phyloP scores from a whole-genome alignment of 2,329 filamentous ascomycete genomes.

The Fusarium sp. region DNA sequence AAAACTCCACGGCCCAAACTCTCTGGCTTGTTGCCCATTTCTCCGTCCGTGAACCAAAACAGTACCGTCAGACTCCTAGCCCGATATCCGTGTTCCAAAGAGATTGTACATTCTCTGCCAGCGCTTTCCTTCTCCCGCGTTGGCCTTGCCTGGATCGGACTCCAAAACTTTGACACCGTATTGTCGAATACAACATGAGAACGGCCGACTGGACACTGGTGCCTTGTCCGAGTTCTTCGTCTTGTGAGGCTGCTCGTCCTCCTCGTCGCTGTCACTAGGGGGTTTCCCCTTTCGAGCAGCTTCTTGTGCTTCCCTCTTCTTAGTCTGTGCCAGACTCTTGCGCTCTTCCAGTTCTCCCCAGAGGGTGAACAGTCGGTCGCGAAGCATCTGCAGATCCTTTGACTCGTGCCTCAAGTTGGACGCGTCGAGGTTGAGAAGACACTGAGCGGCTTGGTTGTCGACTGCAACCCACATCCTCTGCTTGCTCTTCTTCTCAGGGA shows the following conservation, averaged over 20 bases:
- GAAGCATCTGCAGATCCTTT: constrained; percentile 63
- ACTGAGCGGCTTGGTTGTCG: constrained; percentile 65
- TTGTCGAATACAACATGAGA: constrained; percentile 77
- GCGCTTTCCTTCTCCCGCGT: constrained; percentile 59
- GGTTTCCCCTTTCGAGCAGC: constrained; percentile 49
- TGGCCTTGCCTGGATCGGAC: constrained; percentile 55
- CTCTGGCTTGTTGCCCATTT: not conserved
- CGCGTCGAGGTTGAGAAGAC: constrained; percentile 62
- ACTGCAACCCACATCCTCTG: constrained; percentile 76
- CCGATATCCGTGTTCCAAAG: constrained; percentile 71
- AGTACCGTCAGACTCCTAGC: constrained; percentile 4
- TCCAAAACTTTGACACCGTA: constrained; percentile 70
- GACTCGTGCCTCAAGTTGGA: constrained; percentile 67
- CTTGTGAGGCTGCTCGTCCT: constrained; percentile 35
- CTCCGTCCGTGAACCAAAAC: not conserved
- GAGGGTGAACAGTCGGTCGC: constrained; percentile 79
- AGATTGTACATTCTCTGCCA: constrained; percentile 75
- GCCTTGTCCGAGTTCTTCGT: not conserved
- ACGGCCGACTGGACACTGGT: constrained; percentile 67
- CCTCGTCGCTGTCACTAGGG: constrained; percentile 54
- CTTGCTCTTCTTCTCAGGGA: constrained; percentile 48
- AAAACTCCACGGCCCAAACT: constrained; percentile 1
- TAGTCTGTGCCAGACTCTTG: constrained; percentile 59
- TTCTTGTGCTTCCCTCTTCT: constrained; percentile 42
- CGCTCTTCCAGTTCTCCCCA: constrained; percentile 89